Percentiles rank a stretch among this genome's conserved stretches.
These are phyloP conservation scores for Leishmania tropica DNA, from an alignment of 208 protist genomes.

Conservation along the genomic window DNA sequence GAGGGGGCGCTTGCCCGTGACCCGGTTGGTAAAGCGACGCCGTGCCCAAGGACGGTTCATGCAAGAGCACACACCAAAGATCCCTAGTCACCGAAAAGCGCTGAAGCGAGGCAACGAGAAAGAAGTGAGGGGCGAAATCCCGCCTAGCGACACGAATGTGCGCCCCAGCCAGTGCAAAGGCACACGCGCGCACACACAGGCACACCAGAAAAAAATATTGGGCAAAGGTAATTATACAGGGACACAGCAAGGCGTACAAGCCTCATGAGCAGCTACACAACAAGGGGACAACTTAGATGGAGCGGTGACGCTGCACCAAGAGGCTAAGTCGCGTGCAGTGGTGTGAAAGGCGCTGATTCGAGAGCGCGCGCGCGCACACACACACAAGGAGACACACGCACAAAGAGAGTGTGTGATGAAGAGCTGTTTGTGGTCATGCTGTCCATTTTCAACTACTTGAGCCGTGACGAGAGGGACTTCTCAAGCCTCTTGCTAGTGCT, in stretches of 20 bases:
- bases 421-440: not conserved
- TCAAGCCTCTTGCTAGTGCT: not conserved
- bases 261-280: not conserved
- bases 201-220: not conserved
- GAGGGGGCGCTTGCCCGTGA: not conserved
- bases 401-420: not conserved
- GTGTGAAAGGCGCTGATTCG: not conserved
- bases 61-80: not conserved
- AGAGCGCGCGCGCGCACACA: not conserved
- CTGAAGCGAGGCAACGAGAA: not conserved
- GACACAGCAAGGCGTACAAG: not conserved
- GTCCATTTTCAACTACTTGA: not conserved
- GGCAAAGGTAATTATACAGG: not conserved
- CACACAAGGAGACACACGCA: not conserved
- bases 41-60: not conserved
- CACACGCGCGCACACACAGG: not conserved
- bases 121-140: not conserved
- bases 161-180: not conserved
- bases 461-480: constrained; percentile 10
- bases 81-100: not conserved
- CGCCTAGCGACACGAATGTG: not conserved
- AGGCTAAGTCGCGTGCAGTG: not conserved
- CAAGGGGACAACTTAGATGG: not conserved
- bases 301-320: not conserved
- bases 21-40: not conserved